Conservation (phyloP, 2,329 filamentous ascomycete species). For the Aspergillus clavatus region DNA sequence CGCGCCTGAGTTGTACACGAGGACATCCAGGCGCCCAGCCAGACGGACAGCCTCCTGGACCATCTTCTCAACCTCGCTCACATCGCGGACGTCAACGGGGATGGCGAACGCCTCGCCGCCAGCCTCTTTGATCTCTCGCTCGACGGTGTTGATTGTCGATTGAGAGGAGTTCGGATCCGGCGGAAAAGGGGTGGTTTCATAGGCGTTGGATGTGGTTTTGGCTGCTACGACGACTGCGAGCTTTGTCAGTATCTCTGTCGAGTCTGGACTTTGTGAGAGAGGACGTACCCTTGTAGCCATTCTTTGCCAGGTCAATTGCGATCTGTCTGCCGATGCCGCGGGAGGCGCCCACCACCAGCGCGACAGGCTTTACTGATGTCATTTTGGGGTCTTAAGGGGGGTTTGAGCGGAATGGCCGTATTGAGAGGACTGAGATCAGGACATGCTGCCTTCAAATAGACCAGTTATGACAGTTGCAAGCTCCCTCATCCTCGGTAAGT, state of each 20-base stretch:
- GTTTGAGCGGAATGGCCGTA: neutral
- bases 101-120: constrained; percentile 63
- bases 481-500: constrained; percentile 9
- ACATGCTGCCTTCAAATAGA: neutral
- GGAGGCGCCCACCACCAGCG: constrained; percentile 69
- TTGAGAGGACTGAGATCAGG: neutral
- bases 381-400: constrained; percentile 7
- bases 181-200: constrained; percentile 56
- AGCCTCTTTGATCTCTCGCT: constrained; percentile 63
- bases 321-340: constrained; percentile 77
- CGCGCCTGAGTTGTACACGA: constrained; percentile 79
- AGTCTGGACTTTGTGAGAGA: neutral
- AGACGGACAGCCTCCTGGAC: constrained; percentile 54
- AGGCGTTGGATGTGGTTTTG: constrained; percentile 65
- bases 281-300: constrained; percentile 63
- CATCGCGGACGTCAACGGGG: constrained; percentile 64
- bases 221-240: constrained; percentile 68
- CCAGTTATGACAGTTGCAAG: neutral
- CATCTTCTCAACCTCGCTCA: constrained; percentile 57
- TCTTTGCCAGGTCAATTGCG: constrained; percentile 68
- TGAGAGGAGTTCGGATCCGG: constrained; percentile 69
- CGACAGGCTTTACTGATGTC: constrained; percentile 45
- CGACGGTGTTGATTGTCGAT: constrained; percentile 77
- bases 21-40: constrained; percentile 63
- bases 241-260: constrained; percentile 2